Evolutionary conservation across 2,329 filamentous ascomycete species (phyloP).

Genomic region (Cordyceps farinosa): DNA sequence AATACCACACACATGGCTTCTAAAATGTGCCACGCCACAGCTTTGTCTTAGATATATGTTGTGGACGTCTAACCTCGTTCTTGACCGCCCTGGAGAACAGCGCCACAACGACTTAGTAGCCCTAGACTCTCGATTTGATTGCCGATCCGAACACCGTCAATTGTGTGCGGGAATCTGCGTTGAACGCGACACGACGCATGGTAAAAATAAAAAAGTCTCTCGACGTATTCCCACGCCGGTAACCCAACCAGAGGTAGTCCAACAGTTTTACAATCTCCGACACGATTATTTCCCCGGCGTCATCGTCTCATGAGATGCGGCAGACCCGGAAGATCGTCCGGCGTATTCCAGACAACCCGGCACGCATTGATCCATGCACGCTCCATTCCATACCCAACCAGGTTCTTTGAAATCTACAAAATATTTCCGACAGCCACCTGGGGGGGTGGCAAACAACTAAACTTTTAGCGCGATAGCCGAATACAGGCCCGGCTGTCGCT

Average conservation of each 20-base stretch:
- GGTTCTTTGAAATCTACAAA: neutral
- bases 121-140: neutral
- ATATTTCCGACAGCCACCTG: neutral
- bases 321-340: neutral
- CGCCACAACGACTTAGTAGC: neutral
- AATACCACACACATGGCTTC: neutral
- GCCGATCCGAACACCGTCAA: neutral
- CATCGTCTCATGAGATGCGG: neutral
- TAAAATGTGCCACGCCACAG: neutral
- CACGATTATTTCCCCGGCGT: neutral
- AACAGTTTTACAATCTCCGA: neutral
- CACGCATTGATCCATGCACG: neutral
- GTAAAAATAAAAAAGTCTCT: neutral
- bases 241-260: too few relatives aligned
- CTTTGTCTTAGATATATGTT: neutral
- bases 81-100: neutral
- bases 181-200: neutral
- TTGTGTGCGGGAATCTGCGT: neutral
- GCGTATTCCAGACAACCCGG: neutral
- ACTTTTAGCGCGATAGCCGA: conserved; percentile 12
- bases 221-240: neutral
- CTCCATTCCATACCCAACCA: neutral
- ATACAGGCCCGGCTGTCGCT: neutral
- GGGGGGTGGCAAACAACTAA: neutral
- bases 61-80: neutral